Evolutionary conservation across 331 rosid genomes (phyloP).

Genomic region (Dryas integrifolia): DNA sequence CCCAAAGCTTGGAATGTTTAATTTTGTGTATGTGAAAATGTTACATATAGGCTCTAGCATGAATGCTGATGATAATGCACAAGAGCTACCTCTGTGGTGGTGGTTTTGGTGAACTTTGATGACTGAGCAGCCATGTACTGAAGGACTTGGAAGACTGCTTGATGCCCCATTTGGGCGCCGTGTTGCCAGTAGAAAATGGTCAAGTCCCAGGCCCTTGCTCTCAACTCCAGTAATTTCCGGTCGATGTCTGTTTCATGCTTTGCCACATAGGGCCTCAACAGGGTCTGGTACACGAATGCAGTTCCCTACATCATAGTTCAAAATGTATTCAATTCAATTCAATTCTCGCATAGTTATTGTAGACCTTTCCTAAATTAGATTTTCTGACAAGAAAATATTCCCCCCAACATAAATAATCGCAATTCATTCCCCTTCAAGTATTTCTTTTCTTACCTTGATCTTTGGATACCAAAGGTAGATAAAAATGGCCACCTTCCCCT

Average conservation of each 20-base stretch:
- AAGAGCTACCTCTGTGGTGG: slow-evolving; percentile 27
- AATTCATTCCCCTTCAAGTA: too few relatives aligned
- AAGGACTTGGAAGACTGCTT: slow-evolving; percentile 56
- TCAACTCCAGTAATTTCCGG: slow-evolving; percentile 55
- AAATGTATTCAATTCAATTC: background rate
- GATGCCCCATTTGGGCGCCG: slow-evolving; percentile 54
- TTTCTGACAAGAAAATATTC: too few relatives aligned
- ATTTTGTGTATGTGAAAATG: background rate
- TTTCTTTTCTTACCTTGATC: slow-evolving; percentile 54
- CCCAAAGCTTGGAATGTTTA: background rate
- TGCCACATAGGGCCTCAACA: slow-evolving; percentile 67
- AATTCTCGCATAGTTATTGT: too few relatives aligned
- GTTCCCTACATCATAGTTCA: slow-evolving; percentile 50
- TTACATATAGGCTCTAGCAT: too few relatives aligned
- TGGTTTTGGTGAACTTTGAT: slow-evolving; percentile 12
- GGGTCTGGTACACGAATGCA: slow-evolving; percentile 47
- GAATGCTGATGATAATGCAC: background rate
- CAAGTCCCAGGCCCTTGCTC: slow-evolving; percentile 69
- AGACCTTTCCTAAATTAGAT: too few relatives aligned
- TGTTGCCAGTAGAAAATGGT: slow-evolving; percentile 65
- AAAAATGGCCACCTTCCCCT: slow-evolving; percentile 70
- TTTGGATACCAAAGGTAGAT: slow-evolving; percentile 89
- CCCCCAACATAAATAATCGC: too few relatives aligned
- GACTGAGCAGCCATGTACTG: slow-evolving; percentile 56
- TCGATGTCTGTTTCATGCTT: slow-evolving; percentile 69